These are phyloP conservation scores for Talinum fruticosum DNA, from an alignment of 148 eudicot species.

Conservation along the genomic window DNA sequence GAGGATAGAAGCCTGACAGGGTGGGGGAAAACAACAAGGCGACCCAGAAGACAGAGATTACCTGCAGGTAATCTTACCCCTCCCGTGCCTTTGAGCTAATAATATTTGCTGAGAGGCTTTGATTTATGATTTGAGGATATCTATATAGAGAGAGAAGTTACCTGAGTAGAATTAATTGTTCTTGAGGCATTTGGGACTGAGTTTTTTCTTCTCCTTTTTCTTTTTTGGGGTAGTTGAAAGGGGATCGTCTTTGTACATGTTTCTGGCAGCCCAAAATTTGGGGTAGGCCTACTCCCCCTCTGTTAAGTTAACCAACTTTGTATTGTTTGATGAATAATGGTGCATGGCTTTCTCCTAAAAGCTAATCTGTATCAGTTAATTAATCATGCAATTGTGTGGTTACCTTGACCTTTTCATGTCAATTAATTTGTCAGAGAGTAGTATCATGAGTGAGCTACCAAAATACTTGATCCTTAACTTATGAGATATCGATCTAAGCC, in stretches of 20 bases:
- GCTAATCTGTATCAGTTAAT: slow-evolving; percentile 16
- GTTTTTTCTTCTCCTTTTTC: neutral
- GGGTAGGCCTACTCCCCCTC: slow-evolving; percentile 18
- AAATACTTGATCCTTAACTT: too few species aligned
- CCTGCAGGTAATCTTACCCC: slow-evolving; percentile 54
- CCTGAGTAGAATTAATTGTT: slow-evolving; percentile 29
- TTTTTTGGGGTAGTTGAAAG: slow-evolving; percentile 12
- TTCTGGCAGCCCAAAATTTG: slow-evolving; percentile 33
- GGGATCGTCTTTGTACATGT: slow-evolving; percentile 47
- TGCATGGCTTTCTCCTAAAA: slow-evolving; percentile 25
- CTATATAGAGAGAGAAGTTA: slow-evolving; percentile 27
- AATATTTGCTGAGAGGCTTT: slow-evolving; percentile 22
- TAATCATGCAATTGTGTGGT: slow-evolving; percentile 14
- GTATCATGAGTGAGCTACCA: too few species aligned
- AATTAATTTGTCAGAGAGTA: too few species aligned
- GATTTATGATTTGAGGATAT: slow-evolving; percentile 13
- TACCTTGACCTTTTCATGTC: too few species aligned
- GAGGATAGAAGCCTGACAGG: slow-evolving; percentile 73
- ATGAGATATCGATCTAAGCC: too few species aligned
- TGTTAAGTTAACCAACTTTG: slow-evolving; percentile 20
- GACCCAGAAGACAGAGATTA: slow-evolving; percentile 75
- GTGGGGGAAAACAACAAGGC: slow-evolving; percentile 91
- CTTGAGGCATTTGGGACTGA: slow-evolving; percentile 22
- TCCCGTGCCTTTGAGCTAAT: slow-evolving; percentile 43
- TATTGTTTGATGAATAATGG: slow-evolving; percentile 41